Conservation (phyloP, 1,284 basidiomycete species). For the Salmacisia buchloeana region DNA sequence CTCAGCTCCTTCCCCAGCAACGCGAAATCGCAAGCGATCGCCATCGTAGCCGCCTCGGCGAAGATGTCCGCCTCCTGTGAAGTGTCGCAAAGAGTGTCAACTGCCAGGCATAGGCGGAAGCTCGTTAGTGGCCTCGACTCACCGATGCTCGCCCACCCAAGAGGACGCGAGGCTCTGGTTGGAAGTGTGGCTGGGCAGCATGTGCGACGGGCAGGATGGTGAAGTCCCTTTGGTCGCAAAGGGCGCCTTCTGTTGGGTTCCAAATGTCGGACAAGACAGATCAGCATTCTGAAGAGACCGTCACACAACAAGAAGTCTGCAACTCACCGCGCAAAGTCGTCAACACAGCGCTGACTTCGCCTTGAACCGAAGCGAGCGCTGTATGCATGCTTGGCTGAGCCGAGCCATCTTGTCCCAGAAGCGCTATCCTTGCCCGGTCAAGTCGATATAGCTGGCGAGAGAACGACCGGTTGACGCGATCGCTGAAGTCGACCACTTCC, state of each 20-base stretch:
- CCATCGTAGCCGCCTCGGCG: background rate
- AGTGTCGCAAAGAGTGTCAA: background rate
- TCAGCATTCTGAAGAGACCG: background rate
- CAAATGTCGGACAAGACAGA: background rate
- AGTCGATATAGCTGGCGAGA: slow-evolving; percentile 1
- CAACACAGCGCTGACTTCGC: background rate
- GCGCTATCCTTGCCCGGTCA: background rate
- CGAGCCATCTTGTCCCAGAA: background rate
- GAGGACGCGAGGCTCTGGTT: background rate
- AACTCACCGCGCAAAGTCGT: background rate
- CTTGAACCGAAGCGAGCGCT: background rate
- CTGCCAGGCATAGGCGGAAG: background rate
- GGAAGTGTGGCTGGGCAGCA: background rate
- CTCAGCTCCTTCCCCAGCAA: background rate
- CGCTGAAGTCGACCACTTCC: background rate
- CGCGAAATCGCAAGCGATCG: background rate
- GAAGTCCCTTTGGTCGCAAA: slow-evolving; percentile 4
- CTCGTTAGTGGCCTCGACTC: background rate
- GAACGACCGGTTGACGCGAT: background rate
- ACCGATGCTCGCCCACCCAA: background rate
- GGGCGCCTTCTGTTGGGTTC: background rate
- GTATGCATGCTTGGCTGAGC: background rate
- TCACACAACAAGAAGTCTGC: background rate
- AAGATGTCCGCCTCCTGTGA: slow-evolving; percentile 2
- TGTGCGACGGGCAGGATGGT: background rate